phyloP scores from a whole-genome alignment of 2,329 filamentous ascomycete species.

The Lachnellula cervina region DNA sequence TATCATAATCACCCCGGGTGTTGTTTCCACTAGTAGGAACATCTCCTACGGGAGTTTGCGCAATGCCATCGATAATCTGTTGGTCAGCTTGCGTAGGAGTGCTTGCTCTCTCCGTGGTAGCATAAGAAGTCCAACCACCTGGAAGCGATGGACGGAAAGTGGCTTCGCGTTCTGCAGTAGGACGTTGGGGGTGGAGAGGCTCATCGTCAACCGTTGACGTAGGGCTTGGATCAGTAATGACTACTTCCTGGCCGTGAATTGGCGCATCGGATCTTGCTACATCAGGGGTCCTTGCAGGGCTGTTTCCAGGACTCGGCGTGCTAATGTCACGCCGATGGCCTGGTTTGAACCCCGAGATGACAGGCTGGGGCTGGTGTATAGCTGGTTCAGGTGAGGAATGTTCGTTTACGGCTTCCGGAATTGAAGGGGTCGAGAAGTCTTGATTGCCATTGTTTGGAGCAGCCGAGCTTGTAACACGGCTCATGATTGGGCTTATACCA shows the following conservation, averaged over 20 bases:
- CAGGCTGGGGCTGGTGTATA: conserved; percentile 6
- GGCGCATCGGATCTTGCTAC: conserved; percentile 40
- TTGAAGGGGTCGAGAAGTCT: conserved; percentile 44
- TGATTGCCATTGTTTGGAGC: conserved; percentile 30
- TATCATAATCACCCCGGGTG: conserved; percentile 14
- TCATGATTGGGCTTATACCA: conserved; percentile 60
- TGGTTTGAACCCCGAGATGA: conserved; percentile 39
- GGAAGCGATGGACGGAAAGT: conserved; percentile 30
- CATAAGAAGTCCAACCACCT: conserved; percentile 31
- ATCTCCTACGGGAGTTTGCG: conserved; percentile 3
- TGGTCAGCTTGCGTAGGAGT: conserved; percentile 1
- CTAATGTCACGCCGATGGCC: conserved; percentile 54
- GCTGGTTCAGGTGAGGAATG: conserved; percentile 9
- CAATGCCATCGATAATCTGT: not conserved
- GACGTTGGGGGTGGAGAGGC: conserved; percentile 14
- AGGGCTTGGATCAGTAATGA: conserved; percentile 33
- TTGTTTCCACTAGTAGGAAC: not conserved
- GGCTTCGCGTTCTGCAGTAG: conserved; percentile 20
- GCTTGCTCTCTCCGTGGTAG: conserved; percentile 20
- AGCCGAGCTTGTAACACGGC: conserved; percentile 42
- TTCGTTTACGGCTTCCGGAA: conserved; percentile 46
- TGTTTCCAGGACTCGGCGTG: conserved; percentile 54
- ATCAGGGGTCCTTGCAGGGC: conserved; percentile 54
- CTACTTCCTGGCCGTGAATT: conserved; percentile 40
- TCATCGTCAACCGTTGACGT: conserved; percentile 4